Percentiles rank a stretch among this genome's conserved stretches.
phyloP scores from a whole-genome alignment of 148 eudicot genomes.

The Silene uniflora region DNA sequence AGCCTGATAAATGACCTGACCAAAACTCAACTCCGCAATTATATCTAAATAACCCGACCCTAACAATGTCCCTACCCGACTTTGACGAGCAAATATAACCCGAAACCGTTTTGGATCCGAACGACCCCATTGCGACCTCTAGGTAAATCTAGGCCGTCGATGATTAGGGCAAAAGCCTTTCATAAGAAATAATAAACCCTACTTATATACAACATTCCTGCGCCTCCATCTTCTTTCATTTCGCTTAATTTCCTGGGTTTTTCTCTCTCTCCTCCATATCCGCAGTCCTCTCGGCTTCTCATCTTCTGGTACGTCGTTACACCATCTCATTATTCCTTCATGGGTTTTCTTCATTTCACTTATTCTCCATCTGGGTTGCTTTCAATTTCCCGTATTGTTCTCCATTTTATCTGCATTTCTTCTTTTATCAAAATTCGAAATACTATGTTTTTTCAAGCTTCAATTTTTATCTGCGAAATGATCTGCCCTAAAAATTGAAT shows the following conservation, averaged over 20 bases:
- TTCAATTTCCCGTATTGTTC: neutral
- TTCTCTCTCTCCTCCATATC: too few species aligned
- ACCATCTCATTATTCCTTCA: neutral
- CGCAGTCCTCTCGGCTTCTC: neutral
- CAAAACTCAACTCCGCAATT: too few species aligned
- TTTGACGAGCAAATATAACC: too few species aligned
- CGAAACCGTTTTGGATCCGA: too few species aligned
- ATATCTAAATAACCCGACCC: too few species aligned
- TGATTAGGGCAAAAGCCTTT: slow-evolving; percentile 19
- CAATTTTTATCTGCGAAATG: neutral
- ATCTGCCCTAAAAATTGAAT: neutral
- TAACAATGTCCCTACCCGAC: too few species aligned
- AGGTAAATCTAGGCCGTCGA: slow-evolving; percentile 23
- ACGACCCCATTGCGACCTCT: too few species aligned
- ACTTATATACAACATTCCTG: slow-evolving; percentile 56
- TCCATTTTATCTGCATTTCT: neutral
- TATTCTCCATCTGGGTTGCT: neutral
- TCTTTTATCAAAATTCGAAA: neutral
- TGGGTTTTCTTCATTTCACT: neutral
- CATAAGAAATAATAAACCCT: slow-evolving; percentile 25
- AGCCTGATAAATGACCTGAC: too few species aligned
- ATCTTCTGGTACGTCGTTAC: neutral
- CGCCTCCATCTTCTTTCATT: slow-evolving; percentile 15
- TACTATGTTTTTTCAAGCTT: too few species aligned
- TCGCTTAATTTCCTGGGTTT: too few species aligned